A percentile compares a stretch with the other conserved stretches of the same genome.
These are phyloP conservation scores for Quercus alba DNA, from an alignment of 306 rosid species.

Conservation along the genomic window DNA sequence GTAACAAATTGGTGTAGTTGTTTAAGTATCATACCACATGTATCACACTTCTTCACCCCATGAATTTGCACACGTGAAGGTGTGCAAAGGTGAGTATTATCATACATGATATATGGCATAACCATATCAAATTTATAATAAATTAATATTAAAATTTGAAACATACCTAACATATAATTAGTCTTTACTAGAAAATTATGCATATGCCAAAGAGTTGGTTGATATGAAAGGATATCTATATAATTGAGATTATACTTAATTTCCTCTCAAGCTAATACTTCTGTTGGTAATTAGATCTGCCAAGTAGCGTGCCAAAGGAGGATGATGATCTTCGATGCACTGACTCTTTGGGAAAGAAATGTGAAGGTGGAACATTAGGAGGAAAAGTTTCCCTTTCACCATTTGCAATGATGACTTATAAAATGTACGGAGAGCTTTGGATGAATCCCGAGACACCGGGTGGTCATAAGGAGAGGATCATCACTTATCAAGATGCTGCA, in stretches of 20 bases:
- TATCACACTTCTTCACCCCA: not conserved
- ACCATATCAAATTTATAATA: too few relatives aligned
- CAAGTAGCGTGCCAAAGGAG: not conserved
- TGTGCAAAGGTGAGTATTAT: too few relatives aligned
- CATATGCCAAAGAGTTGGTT: not conserved
- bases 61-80: too few relatives aligned
- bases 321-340: not conserved
- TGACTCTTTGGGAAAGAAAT: not conserved
- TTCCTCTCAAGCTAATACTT: not conserved
- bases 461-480: slow-evolving; percentile 10
- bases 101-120: too few relatives aligned
- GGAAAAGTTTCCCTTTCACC: slow-evolving; percentile 11
- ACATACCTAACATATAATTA: not conserved
- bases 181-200: not conserved
- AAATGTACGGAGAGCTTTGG: slow-evolving; percentile 23
- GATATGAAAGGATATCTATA: not conserved
- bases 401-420: slow-evolving; percentile 13
- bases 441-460: not conserved
- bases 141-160: not conserved
- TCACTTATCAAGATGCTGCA: slow-evolving; percentile 15
- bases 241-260: not conserved
- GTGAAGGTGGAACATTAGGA: not conserved
- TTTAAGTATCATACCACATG: too few relatives aligned
- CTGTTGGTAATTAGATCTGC: not conserved
- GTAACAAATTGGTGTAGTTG: too few relatives aligned